Evolutionary conservation across 2,329 filamentous ascomycete genomes (phyloP).

Genomic region (Metarhizium sp.): DNA sequence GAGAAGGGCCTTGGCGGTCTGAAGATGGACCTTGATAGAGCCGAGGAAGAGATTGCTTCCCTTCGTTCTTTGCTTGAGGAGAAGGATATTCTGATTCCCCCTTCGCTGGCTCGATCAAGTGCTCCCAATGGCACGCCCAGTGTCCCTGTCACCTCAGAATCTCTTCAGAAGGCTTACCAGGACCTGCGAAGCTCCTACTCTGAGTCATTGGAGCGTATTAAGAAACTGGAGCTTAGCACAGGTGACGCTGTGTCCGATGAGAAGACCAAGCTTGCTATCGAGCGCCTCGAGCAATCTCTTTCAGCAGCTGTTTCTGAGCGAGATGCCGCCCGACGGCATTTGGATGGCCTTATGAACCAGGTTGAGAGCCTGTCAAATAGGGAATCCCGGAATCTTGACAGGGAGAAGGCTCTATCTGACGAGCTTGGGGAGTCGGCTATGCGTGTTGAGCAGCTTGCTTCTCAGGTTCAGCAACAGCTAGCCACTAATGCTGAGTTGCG

Average conservation of each 20-base stretch:
- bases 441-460: slow-evolving; percentile 70
- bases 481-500: slow-evolving; percentile 68
- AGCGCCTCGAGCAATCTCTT: slow-evolving; percentile 59
- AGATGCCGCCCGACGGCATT: slow-evolving; percentile 60
- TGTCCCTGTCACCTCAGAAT: slow-evolving; percentile 54
- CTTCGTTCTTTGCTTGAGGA: slow-evolving; percentile 70
- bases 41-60: slow-evolving; percentile 85
- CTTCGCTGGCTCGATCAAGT: slow-evolving; percentile 40
- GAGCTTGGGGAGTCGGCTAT: slow-evolving; percentile 65
- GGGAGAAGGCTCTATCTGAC: slow-evolving; percentile 55
- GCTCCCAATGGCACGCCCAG: slow-evolving; percentile 16
- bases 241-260: slow-evolving; percentile 33
- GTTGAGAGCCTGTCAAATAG: slow-evolving; percentile 47
- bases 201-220: slow-evolving; percentile 57
- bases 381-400: slow-evolving; percentile 46
- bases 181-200: slow-evolving; percentile 66
- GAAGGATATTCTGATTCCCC: slow-evolving; percentile 69
- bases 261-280: slow-evolving; percentile 52
- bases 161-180: slow-evolving; percentile 63
- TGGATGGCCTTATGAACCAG: slow-evolving; percentile 50
- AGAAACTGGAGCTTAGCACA: slow-evolving; percentile 46
- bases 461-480: slow-evolving; percentile 72
- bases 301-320: slow-evolving; percentile 61
- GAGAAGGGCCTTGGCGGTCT: slow-evolving; percentile 82
- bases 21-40: slow-evolving; percentile 94